These are phyloP conservation scores for Tylopilus cervinicoccineus DNA, from an alignment of 768 basidiomycete genomes.

Conservation along the genomic window DNA sequence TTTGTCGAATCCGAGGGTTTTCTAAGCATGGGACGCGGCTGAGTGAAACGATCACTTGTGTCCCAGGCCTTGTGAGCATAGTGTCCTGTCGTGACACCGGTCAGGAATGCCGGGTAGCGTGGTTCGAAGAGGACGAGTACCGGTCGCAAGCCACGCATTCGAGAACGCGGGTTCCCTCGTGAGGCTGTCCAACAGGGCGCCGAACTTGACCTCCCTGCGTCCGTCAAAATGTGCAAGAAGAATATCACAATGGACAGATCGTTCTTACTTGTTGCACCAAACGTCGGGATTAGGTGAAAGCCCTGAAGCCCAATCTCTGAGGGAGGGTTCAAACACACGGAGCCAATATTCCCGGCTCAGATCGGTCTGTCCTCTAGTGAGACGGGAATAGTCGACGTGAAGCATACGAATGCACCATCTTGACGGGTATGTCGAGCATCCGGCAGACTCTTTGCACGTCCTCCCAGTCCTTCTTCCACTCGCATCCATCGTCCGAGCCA, in stretches of 20 bases:
- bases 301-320: slow-evolving; percentile 74
- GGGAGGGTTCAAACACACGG: slow-evolving; percentile 83
- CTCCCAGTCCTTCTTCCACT: slow-evolving; percentile 95
- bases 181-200: slow-evolving; percentile 70
- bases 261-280: slow-evolving; percentile 73
- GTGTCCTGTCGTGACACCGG: slow-evolving; percentile 52
- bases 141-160: slow-evolving; percentile 78
- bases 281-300: slow-evolving; percentile 91
- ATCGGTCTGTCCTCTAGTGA: slow-evolving; percentile 55
- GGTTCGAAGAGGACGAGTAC: slow-evolving; percentile 32
- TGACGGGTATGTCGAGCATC: slow-evolving; percentile 66
- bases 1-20: slow-evolving; percentile 59
- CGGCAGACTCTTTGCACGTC: slow-evolving; percentile 82
- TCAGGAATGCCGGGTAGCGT: not conserved
- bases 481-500: slow-evolving; percentile 77
- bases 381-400: not conserved
- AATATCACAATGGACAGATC: too few species aligned
- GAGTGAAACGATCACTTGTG: not conserved
- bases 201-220: slow-evolving; percentile 85
- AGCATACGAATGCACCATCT: slow-evolving; percentile 45
- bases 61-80: slow-evolving; percentile 73
- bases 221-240: not conserved
- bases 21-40: slow-evolving; percentile 48
- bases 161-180: slow-evolving; percentile 27
- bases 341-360: slow-evolving; percentile 90